Evolutionary conservation across 2,329 filamentous ascomycete genomes (phyloP), one percentile per base, ranked within the genome.

Genomic region (Fusarium keratoplasticum): DNA sequence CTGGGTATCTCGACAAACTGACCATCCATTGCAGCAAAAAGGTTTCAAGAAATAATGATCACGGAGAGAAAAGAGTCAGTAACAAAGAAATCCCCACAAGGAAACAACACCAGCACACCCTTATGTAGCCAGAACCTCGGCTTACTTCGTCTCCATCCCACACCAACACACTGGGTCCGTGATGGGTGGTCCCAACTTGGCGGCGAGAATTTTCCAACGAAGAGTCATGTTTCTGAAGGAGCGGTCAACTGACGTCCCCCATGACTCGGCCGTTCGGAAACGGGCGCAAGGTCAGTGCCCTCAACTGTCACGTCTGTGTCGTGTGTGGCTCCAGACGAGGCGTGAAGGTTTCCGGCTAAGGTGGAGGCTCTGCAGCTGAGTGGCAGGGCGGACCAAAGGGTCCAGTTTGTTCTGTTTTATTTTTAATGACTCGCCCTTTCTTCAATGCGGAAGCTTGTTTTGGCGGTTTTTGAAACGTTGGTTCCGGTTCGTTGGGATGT

Each of bases 191-290:
- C 18, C 25, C 18, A 6, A 42, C 35, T 44, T 61, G 29, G 58
- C 9, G 38, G 38, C 31, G 38, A 47, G 20, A 40, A 18, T 38
- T 36, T 38, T 40, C 16, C 16, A 35, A n/a, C 38, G 14, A 44
- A 33, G 40, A 47, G 35, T 60, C 57, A 60, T 60, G 22, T 9
- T 22, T 22, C 13, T 31, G 3, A 47, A 61, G 35, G 22, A 50
- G 59, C 59, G 59, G 59, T 61, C 59, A 61, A 61, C n/a, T 50
- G 59, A 61, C 59, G 40, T 40, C 29, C 4, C 27, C 29, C 40
- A 61, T 61, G 59, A 61, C 59, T 61, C 59, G 55, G 54, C 54
- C 47, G 27, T 52, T 52, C 47, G 47, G 18, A 52, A 52, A 52
- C 47, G 47, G 47, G 44, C 16, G 31, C 31, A 57, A 18, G 54